These are phyloP conservation scores for Aureoboletus auriporus DNA, from an alignment of 768 basidiomycete genomes.

Conservation along the genomic window DNA sequence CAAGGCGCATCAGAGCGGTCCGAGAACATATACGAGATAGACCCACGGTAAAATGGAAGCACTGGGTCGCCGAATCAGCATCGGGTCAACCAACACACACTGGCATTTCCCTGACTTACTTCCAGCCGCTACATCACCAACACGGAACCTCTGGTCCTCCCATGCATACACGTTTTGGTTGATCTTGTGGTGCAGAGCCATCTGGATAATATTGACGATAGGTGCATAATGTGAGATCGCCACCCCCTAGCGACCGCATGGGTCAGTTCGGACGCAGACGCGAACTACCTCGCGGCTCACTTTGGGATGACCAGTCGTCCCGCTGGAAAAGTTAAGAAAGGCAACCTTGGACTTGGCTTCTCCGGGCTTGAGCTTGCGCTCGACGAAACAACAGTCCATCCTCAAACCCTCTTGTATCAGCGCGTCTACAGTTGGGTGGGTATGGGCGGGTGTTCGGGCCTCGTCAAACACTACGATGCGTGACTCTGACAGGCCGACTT, in stretches of 20 bases:
- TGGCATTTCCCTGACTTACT: constrained; percentile 35
- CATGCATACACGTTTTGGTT: constrained; percentile 34
- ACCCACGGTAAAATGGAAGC: constrained; percentile 59
- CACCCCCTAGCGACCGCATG: constrained; percentile 45
- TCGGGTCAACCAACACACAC: not conserved
- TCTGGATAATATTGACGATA: constrained; percentile 61
- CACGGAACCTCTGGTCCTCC: constrained; percentile 39
- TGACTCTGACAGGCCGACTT: constrained; percentile 26
- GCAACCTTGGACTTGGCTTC: constrained; percentile 62
- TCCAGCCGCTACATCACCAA: constrained; percentile 57
- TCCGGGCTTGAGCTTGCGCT: constrained; percentile 46
- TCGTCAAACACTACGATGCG: constrained; percentile 28
- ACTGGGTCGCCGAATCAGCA: constrained; percentile 32
- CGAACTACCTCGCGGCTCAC: not conserved
- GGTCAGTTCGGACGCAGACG: constrained; percentile 25
- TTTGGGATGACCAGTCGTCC: constrained; percentile 58
- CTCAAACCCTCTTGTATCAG: constrained; percentile 44
- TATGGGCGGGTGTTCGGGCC: not conserved
- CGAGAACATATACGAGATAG: constrained; percentile 5
- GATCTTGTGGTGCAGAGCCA: constrained; percentile 45
- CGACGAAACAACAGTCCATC: constrained; percentile 36
- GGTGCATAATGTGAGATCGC: constrained; percentile 62
- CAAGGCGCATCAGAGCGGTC: constrained; percentile 10
- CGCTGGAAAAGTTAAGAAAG: constrained; percentile 70
- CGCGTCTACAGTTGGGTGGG: constrained; percentile 31